Evolutionary conservation across 208 protist species (phyloP).

Genomic region (Trypanosoma congolense): DNA sequence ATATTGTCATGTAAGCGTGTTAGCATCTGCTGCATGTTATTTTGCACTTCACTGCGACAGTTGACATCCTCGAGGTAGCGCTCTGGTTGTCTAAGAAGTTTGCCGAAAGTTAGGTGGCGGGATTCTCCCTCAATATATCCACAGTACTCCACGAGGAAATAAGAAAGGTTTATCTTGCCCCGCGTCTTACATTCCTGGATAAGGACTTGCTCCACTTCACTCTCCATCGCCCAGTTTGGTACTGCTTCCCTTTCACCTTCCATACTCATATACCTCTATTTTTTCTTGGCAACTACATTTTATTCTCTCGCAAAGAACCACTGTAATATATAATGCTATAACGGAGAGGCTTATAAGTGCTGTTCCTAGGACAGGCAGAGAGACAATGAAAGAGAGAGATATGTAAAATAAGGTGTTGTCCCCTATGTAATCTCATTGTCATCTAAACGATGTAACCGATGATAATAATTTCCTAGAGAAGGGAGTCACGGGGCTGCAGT

Average conservation of each 20-base stretch:
- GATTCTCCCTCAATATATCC: not conserved
- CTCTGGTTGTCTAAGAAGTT: slow-evolving; percentile 1
- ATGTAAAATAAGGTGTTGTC: slow-evolving; percentile 1
- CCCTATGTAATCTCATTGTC: not conserved
- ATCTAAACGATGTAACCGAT: too few species aligned
- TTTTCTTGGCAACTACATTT: too few species aligned
- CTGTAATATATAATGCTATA: too few species aligned
- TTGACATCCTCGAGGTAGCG: not conserved
- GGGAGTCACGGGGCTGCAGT: not conserved
- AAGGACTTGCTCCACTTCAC: not conserved
- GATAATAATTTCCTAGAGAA: not conserved
- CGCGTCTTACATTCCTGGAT: slow-evolving; percentile 1
- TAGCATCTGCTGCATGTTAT: too few species aligned
- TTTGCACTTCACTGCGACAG: too few species aligned
- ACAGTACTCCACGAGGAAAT: too few species aligned
- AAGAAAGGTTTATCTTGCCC: too few species aligned
- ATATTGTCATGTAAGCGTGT: too few species aligned
- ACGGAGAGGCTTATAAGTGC: too few species aligned
- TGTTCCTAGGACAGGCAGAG: too few species aligned
- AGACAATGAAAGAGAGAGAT: not conserved
- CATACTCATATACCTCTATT: not conserved
- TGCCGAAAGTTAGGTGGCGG: not conserved
- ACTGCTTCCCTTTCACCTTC: too few species aligned
- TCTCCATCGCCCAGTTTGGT: slow-evolving; percentile 1
- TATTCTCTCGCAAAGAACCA: too few species aligned